phyloP scores from a whole-genome alignment of 192 early-diverging fungal genomes.

The Lunasporangiospora selenospora region DNA sequence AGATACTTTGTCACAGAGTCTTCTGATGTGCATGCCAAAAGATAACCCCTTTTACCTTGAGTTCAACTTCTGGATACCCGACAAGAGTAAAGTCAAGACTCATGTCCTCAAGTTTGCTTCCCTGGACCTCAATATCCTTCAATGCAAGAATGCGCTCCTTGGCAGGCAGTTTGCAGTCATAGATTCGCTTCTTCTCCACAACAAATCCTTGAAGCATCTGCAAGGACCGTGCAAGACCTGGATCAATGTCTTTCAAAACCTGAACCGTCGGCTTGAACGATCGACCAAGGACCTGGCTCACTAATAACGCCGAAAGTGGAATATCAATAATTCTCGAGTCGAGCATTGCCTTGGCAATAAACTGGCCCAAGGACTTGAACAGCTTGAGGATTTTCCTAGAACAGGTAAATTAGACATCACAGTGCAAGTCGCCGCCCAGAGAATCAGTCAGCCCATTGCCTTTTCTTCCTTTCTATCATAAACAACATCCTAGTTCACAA shows the following conservation, averaged over 20 bases:
- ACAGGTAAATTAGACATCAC: background rate
- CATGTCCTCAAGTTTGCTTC: conserved; percentile 67
- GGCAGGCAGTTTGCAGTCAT: conserved; percentile 52
- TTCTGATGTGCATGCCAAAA: too few species aligned
- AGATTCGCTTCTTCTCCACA: conserved; percentile 62
- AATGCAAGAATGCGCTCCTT: conserved; percentile 53
- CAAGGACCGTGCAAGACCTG: conserved; percentile 70
- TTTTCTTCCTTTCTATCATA: too few species aligned
- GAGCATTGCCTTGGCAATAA: conserved; percentile 88
- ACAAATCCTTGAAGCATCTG: conserved; percentile 70
- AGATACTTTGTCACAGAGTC: too few species aligned
- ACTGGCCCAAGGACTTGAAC: conserved; percentile 81
- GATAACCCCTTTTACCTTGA: conserved; percentile 60
- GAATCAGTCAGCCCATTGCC: too few species aligned
- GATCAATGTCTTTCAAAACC: conserved; percentile 65
- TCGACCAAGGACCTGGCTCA: conserved; percentile 70
- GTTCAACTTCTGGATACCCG: conserved; percentile 75
- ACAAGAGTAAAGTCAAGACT: conserved; percentile 89
- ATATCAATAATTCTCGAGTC: conserved; percentile 89
- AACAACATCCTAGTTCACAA: too few species aligned
- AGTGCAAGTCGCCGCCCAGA: too few species aligned
- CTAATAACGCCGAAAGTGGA: conserved; percentile 76
- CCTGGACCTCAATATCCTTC: conserved; percentile 57
- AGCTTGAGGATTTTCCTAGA: conserved; percentile 61
- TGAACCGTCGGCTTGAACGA: conserved; percentile 15